Conservation (phyloP, 371 early-diverging fungal species). For the Mucor sp. region DNA sequence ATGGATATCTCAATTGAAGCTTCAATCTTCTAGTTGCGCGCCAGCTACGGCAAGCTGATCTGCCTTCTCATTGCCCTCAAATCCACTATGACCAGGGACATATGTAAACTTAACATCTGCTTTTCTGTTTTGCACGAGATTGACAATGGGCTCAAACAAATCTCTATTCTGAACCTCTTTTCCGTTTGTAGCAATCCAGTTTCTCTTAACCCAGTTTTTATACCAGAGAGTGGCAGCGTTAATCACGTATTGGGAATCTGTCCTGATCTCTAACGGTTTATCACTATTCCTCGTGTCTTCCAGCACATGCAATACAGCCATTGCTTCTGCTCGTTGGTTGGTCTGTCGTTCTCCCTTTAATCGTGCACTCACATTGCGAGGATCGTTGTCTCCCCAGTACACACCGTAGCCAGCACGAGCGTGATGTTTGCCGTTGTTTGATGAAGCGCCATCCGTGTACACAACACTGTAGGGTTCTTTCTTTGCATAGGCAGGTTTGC, state of each 20-base stretch:
- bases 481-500: background rate
- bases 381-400: constrained; percentile 76
- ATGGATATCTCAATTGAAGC: too few relatives aligned
- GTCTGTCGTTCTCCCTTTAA: constrained; percentile 69
- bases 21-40: constrained; percentile 27
- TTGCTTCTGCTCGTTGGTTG: constrained; percentile 87
- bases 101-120: constrained; percentile 50
- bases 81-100: constrained; percentile 69
- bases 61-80: constrained; percentile 76
- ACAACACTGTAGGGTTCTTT: constrained; percentile 29
- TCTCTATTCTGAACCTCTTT: constrained; percentile 74
- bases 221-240: constrained; percentile 73
- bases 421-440: constrained; percentile 60
- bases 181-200: constrained; percentile 61
- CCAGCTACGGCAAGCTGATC: constrained; percentile 69
- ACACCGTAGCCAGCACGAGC: constrained; percentile 84
- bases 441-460: constrained; percentile 84
- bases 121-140: constrained; percentile 32
- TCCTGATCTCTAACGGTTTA: constrained; percentile 53
- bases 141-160: constrained; percentile 60
- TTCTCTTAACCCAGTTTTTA: constrained; percentile 63
- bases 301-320: constrained; percentile 72
- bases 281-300: constrained; percentile 41
- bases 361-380: constrained; percentile 73
- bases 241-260: constrained; percentile 75